Evolutionary conservation across 495 filamentous ascomycete genomes (phyloP).

Genomic region (Penicillium subrubescens): DNA sequence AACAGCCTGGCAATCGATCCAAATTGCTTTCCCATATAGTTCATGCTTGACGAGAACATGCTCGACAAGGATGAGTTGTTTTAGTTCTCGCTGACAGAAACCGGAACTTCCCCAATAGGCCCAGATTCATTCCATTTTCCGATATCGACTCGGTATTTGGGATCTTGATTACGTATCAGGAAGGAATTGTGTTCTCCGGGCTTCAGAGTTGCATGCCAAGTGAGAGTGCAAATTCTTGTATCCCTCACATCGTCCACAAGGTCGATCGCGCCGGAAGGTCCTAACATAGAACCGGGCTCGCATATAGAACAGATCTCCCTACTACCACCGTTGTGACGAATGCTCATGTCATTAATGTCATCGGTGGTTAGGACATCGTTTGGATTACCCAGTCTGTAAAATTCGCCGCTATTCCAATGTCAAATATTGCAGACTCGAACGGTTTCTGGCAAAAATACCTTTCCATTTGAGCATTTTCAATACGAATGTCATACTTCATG

Average conservation of each 20-base stretch:
- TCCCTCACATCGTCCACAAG: neutral
- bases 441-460: neutral
- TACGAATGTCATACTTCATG: neutral
- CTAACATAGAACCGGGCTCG: neutral
- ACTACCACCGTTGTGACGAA: neutral
- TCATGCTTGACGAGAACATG: too few species aligned
- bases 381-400: neutral
- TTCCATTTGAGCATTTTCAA: conserved; percentile 5
- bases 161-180: neutral
- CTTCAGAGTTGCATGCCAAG: neutral
- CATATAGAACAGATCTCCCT: neutral
- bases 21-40: too few species aligned
- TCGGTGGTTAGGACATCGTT: conserved; percentile 4
- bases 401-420: neutral
- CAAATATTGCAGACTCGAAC: neutral
- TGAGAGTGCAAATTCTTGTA: conserved; percentile 2
- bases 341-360: neutral
- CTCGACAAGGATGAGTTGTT: too few species aligned
- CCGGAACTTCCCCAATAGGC: neutral
- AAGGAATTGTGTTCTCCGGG: neutral
- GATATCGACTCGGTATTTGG: neutral
- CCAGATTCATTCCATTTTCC: conserved; percentile 1
- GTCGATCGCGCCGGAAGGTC: neutral
- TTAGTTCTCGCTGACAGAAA: neutral
- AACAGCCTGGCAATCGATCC: too few species aligned